Base-by-base conservation (phyloP, 495 filamentous ascomycete species). In the Xylaria castorea region DNA sequence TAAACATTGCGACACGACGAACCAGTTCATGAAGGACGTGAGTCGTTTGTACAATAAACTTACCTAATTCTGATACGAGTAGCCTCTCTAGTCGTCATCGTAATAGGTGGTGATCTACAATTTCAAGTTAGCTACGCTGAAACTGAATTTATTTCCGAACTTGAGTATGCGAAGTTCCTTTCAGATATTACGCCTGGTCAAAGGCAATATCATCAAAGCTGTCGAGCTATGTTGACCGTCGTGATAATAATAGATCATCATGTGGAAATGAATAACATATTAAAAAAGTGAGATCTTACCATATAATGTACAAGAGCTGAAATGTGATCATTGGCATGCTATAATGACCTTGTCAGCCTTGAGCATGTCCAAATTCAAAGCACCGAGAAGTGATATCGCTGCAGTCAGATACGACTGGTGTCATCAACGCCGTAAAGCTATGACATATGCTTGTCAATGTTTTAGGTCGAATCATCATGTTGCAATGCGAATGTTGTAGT, bases 141-240 rank as follows among this genome's bases (percentile, higher is more conserved):
- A 60, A 4, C 12, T 14, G n/a, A 34, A 50, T 22, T 32, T 14
- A 18, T 7, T 14, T 50, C 18, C 20, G 18, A 40, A 67, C 9
- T 32, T 18, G 53, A 1, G 22, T 12, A 51, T 60, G 5, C n/a
- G 32, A 70, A 63, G 71, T 75, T 77, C 74, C 69, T 84, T 80
- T 91, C 91, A 93, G 90, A 87, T 86, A 79, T 76, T 84, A 83
- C 77, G 91, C 93, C 93, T 85, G 91, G 93, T 96, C 93, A 95
- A 88, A 89, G 93, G 93, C 91, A 85, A 85, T 92, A 86, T 95
- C 93, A 94, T 95, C 93, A 97, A 93, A 85, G 88, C 89, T 87
- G 88, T 83, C 68, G 75, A 86, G 90, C 89, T 97, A 95, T 93
- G 94, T 91, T 93, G 94, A 97, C 94, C 94, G 94, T 97, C 94